Evolutionary conservation across 331 rosid species (phyloP).

Genomic region (Rosa hybrid): DNA sequence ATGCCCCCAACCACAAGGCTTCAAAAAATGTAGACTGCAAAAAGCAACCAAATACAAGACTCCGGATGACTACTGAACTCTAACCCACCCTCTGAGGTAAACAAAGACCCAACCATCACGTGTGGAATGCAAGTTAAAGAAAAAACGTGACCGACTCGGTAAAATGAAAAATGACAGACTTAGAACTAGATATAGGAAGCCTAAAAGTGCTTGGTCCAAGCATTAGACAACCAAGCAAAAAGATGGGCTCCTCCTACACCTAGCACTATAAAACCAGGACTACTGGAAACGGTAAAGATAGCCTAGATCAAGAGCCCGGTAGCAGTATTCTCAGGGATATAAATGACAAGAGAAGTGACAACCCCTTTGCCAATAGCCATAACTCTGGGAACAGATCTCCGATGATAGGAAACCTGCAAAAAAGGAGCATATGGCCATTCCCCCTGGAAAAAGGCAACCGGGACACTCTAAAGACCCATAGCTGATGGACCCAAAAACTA

Average conservation of each 20-base stretch:
- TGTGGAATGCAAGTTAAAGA: constrained; percentile 22
- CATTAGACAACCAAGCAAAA: constrained; percentile 49
- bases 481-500: constrained; percentile 85
- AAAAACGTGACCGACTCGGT: constrained; percentile 43
- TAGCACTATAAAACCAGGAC: constrained; percentile 40
- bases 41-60: constrained; percentile 42
- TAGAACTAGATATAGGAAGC: constrained; percentile 16
- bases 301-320: constrained; percentile 59
- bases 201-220: constrained; percentile 26
- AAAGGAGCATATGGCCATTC: constrained; percentile 48
- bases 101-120: constrained; percentile 61
- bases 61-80: constrained; percentile 18
- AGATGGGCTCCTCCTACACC: constrained; percentile 50
- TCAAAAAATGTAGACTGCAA: constrained; percentile 47
- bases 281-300: constrained; percentile 19
- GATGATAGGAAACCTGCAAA: constrained; percentile 66
- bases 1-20: constrained; percentile 61
- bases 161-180: constrained; percentile 49
- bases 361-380: constrained; percentile 42
- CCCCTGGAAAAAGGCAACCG: constrained; percentile 81
- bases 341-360: constrained; percentile 41
- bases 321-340: constrained; percentile 56
- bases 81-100: constrained; percentile 59
- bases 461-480: constrained; percentile 67
- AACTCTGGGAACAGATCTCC: constrained; percentile 63